phyloP scores from a whole-genome alignment of 2,329 filamentous ascomycete species.

The Amylocarpus encephaloides region DNA sequence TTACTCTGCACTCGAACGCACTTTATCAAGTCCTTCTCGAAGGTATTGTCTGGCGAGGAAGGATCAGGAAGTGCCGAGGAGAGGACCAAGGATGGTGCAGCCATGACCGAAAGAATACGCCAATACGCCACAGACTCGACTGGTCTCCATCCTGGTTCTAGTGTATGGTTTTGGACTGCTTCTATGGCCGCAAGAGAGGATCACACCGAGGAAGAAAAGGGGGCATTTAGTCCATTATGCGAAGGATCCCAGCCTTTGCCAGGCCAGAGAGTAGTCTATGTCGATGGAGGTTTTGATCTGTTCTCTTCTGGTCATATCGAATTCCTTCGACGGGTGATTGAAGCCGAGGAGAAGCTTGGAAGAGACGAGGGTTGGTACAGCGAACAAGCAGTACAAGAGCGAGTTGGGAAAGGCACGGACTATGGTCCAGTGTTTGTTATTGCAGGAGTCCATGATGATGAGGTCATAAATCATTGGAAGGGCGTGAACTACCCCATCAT shows the following conservation, averaged over 20 bases:
- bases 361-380: conserved; percentile 67
- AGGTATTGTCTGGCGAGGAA: conserved; percentile 62
- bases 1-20: conserved; percentile 90
- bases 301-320: conserved; percentile 97
- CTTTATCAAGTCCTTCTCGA: conserved; percentile 77
- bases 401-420: conserved; percentile 59
- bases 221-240: conserved; percentile 62
- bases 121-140: conserved; percentile 86
- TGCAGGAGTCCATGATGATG: conserved; percentile 88
- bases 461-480: conserved; percentile 94
- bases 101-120: conserved; percentile 70
- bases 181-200: conserved; percentile 33
- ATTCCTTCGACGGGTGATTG: conserved; percentile 73
- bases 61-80: conserved; percentile 65
- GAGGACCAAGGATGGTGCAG: conserved; percentile 53
- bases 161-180: conserved; percentile 78
- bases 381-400: conserved; percentile 54
- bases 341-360: conserved; percentile 65
- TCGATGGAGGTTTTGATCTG: conserved; percentile 93
- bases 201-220: conserved; percentile 49
- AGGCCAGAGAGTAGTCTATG: conserved; percentile 84
- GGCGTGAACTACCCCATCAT: conserved; percentile 98
- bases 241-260: conserved; percentile 63
- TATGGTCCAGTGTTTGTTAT: conserved; percentile 83
- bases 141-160: conserved; percentile 68